Evolutionary conservation across 108 stramenopile species (phyloP).

Genomic region (Hondaea fermentalgiana): DNA sequence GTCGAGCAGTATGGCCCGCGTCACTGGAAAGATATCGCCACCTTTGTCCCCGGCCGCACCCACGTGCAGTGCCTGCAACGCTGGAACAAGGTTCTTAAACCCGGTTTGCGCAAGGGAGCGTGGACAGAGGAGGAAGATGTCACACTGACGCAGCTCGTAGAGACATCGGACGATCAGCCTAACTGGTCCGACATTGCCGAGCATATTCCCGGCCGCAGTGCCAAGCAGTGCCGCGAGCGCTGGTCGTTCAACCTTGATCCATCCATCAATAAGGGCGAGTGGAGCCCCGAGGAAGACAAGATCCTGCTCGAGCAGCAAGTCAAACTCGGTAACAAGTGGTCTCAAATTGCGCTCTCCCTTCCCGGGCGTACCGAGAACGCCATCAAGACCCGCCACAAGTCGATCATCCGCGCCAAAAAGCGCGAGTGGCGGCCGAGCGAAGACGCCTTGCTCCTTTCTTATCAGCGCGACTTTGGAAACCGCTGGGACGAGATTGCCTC

Average conservation of each 20-base stretch:
- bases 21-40: neutral
- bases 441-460: neutral
- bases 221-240: slow-evolving; percentile 11
- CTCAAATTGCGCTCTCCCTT: neutral
- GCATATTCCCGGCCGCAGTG: neutral
- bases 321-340: slow-evolving; percentile 18
- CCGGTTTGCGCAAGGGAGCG: slow-evolving; percentile 44
- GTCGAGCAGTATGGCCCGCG: neutral
- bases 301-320: neutral
- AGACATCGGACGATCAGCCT: neutral
- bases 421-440: slow-evolving; percentile 4
- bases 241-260: neutral
- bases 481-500: slow-evolving; percentile 1
- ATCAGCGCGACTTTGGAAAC: neutral
- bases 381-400: slow-evolving; percentile 9
- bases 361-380: neutral
- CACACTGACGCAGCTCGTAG: neutral
- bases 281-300: neutral
- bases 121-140: slow-evolving; percentile 10
- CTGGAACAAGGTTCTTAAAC: slow-evolving; percentile 54
- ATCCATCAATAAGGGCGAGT: neutral
- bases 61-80: slow-evolving; percentile 57
- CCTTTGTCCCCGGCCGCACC: neutral
- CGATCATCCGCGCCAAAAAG: neutral
- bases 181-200: neutral